A percentile compares a stretch with the other conserved stretches of the same genome.
phyloP scores from a whole-genome alignment of 1,139 yeast species.

The Blastobotrys petasosporus region DNA sequence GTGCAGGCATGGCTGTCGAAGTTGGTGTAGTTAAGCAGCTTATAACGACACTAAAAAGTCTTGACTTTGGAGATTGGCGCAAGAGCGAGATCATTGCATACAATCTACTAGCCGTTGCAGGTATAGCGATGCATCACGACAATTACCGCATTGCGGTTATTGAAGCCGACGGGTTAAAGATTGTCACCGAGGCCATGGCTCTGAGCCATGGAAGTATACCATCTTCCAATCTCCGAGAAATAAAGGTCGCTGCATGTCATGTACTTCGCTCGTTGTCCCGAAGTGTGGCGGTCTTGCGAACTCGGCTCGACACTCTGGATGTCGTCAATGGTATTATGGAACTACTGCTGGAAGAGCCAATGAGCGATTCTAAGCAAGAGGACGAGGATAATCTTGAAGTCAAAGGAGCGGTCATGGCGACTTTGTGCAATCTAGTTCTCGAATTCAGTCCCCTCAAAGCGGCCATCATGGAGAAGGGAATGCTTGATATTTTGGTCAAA shows the following conservation, averaged over 20 bases:
- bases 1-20: slow-evolving; percentile 34
- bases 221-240: slow-evolving; percentile 20
- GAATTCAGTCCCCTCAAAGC: slow-evolving; percentile 73
- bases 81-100: slow-evolving; percentile 26
- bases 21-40: slow-evolving; percentile 31
- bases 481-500: slow-evolving; percentile 44
- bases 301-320: slow-evolving; percentile 56
- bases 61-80: slow-evolving; percentile 18
- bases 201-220: slow-evolving; percentile 15
- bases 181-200: slow-evolving; percentile 27
- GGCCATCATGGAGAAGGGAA: slow-evolving; percentile 50
- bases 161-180: slow-evolving; percentile 29
- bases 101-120: slow-evolving; percentile 32
- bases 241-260: slow-evolving; percentile 43
- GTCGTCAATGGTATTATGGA: slow-evolving; percentile 46
- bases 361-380: slow-evolving; percentile 5
- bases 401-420: slow-evolving; percentile 58
- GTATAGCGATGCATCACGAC: slow-evolving; percentile 33
- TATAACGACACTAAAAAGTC: slow-evolving; percentile 21
- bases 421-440: slow-evolving; percentile 67
- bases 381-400: slow-evolving; percentile 36
- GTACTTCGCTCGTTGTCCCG: slow-evolving; percentile 68
- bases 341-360: slow-evolving; percentile 28
- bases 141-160: slow-evolving; percentile 30
- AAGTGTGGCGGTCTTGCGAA: slow-evolving; percentile 63